Base-by-base conservation (phyloP, 2,329 filamentous ascomycete genomes). In the Sarocladium kiliense region DNA sequence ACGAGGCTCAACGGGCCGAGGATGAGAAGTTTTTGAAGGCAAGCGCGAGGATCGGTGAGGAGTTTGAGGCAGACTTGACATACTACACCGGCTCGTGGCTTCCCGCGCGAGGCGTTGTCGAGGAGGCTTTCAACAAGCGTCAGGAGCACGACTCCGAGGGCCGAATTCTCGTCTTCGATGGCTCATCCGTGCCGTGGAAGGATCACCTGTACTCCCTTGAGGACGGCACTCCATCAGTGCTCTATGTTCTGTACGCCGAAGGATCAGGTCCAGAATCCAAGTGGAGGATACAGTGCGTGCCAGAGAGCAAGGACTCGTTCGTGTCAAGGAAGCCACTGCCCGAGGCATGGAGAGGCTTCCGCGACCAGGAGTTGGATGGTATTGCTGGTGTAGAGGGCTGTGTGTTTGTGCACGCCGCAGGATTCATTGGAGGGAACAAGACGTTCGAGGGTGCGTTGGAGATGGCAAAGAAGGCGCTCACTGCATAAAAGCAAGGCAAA, bases 361-460 rank as follows among this genome's bases (percentile, higher is more conserved):
- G 94, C 39, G 94, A 97, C 67, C 86, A 88, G 63, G 85, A 92
- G 71, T 77, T 99, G 54, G 90, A 93, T 70, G 80, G 81, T 62
- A 78, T 91, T 16, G 75, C 81, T 23, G 85, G 86, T 34, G 77
- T 91, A 26, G 75, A 77, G 4, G 90, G 92, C 6, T 86, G 89
- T 59, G 86, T 99, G 26, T 99, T 99, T 69, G 88, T 97, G 27
- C 94, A 99, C 69, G 92, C 92, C 3, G 87, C 88, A 54, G 94
- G 94, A 26, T 99, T 99, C 74, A 97, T 97, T 66, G 94, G 94
- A 18, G 94, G 94, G 2, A 95, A 97, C 73, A 87, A 89, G 78
- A 95, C 88, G 0, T 94, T 89, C 65, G 90, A 96, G 58, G 94
- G 94, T 27, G 92, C 85, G 25, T 81, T 90, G 68, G 84, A 85